A percentile compares a stretch with the other conserved stretches of the same genome.
These are phyloP conservation scores for Lunasporangiospora selenospora DNA, from an alignment of 192 early-diverging fungal genomes.

Conservation along the genomic window DNA sequence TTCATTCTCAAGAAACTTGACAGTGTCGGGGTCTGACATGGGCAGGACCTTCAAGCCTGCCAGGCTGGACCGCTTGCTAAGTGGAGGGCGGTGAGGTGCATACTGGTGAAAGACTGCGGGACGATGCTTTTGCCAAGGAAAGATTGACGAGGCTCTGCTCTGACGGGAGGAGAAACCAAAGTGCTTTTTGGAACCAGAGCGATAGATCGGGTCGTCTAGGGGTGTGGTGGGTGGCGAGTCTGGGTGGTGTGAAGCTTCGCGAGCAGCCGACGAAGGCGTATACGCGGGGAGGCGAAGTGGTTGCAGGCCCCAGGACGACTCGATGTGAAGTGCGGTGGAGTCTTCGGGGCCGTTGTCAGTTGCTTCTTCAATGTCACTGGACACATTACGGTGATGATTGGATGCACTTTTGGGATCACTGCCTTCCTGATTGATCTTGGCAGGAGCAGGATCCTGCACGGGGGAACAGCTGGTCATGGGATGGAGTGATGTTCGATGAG, in stretches of 20 bases:
- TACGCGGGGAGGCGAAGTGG: constrained; percentile 36
- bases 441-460: too few relatives aligned
- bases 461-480: too few relatives aligned
- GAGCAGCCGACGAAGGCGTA: constrained; percentile 31
- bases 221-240: constrained; percentile 25
- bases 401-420: too few relatives aligned
- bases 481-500: too few relatives aligned
- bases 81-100: constrained; percentile 40
- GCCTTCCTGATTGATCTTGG: too few relatives aligned
- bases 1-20: constrained; percentile 15
- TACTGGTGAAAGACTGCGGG: constrained; percentile 45
- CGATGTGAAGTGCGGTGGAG: constrained; percentile 15
- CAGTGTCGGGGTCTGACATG: constrained; percentile 16
- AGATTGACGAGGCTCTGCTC: constrained; percentile 32
- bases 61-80: constrained; percentile 40
- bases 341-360: too few relatives aligned
- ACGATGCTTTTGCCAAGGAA: constrained; percentile 47
- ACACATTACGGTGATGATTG: too few relatives aligned
- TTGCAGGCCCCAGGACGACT: constrained; percentile 37
- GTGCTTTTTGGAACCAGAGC: constrained; percentile 27
- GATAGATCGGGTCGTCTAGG: constrained; percentile 33
- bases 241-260: constrained; percentile 1
- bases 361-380: too few relatives aligned
- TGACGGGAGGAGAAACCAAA: constrained; percentile 44
- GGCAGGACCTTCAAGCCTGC: constrained; percentile 43